Conservation (phyloP, 78 protist species). For the Protostelium mycophagum region DNA sequence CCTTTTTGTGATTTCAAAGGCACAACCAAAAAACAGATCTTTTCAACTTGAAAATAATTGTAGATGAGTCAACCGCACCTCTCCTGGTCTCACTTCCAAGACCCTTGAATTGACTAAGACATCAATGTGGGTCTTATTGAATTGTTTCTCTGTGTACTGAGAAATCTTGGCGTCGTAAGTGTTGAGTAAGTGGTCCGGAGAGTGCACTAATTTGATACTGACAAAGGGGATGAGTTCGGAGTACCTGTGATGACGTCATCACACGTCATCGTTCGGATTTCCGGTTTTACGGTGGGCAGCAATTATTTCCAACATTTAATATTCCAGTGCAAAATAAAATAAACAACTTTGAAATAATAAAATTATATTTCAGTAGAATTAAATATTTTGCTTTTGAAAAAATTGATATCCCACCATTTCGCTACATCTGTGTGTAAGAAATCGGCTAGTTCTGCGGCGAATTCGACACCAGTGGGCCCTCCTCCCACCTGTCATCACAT, state of each 20-base stretch:
- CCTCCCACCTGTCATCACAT: slow-evolving; percentile 68
- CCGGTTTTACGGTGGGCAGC: neutral
- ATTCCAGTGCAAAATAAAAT: slow-evolving; percentile 6
- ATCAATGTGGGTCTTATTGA: slow-evolving; percentile 18
- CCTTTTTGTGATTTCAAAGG: too few relatives aligned
- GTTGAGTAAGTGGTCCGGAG: slow-evolving; percentile 56
- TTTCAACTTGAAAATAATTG: too few relatives aligned
- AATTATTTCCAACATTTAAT: slow-evolving; percentile 5
- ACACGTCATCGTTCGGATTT: too few relatives aligned
- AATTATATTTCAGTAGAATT: neutral
- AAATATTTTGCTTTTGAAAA: slow-evolving; percentile 5
- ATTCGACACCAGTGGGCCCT: slow-evolving; percentile 85
- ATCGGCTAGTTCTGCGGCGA: slow-evolving; percentile 72
- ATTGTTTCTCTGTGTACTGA: slow-evolving; percentile 49
- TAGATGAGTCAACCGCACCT: neutral
- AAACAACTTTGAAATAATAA: neutral
- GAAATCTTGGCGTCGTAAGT: slow-evolving; percentile 58
- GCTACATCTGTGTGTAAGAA: slow-evolving; percentile 27
- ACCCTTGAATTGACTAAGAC: slow-evolving; percentile 15
- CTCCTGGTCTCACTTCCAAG: neutral
- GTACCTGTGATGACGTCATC: too few relatives aligned
- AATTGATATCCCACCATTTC: neutral
- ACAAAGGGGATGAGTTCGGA: slow-evolving; percentile 24
- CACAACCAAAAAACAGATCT: too few relatives aligned
- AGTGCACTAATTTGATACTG: slow-evolving; percentile 44